A percentile compares a stretch with the other conserved stretches of the same genome.
Evolutionary conservation across 352 stramenopile species (phyloP).

Genomic region (Thalassiosira mediterranea): DNA sequence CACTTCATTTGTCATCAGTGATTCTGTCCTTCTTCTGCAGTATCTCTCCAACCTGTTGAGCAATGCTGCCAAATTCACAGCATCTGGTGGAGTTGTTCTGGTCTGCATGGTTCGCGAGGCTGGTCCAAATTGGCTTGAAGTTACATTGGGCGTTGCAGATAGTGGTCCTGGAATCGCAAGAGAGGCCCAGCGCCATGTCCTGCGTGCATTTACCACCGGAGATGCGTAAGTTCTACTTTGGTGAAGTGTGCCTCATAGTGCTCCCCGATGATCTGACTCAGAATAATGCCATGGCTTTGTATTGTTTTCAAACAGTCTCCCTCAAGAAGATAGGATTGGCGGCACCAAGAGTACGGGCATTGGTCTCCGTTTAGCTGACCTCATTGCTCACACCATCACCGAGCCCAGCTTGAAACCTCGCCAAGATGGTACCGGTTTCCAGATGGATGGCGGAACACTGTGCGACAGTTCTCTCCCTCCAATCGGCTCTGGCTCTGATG

Average conservation of each 20-base stretch:
- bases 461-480: conserved; percentile 21
- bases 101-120: conserved; percentile 47
- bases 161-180: conserved; percentile 76
- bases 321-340: conserved; percentile 50
- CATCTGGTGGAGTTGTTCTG: conserved; percentile 62
- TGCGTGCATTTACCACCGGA: conserved; percentile 57
- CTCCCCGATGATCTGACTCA: too few species aligned
- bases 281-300: too few species aligned
- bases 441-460: conserved; percentile 33
- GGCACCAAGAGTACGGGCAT: conserved; percentile 60
- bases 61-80: conserved; percentile 83
- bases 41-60: conserved; percentile 80
- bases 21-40: conserved; percentile 75
- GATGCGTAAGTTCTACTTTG: too few species aligned
- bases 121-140: conserved; percentile 66
- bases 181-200: conserved; percentile 59
- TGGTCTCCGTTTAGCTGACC: conserved; percentile 55
- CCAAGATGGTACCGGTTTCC: conserved; percentile 40
- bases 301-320: too few species aligned
- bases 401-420: conserved; percentile 51
- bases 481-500: conserved; percentile 18
- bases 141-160: conserved; percentile 86
- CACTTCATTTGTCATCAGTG: conserved; percentile 78
- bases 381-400: conserved; percentile 54
- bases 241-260: too few species aligned